Conservation (phyloP, 768 basidiomycete genomes). For the Tephrocybe sp. region DNA sequence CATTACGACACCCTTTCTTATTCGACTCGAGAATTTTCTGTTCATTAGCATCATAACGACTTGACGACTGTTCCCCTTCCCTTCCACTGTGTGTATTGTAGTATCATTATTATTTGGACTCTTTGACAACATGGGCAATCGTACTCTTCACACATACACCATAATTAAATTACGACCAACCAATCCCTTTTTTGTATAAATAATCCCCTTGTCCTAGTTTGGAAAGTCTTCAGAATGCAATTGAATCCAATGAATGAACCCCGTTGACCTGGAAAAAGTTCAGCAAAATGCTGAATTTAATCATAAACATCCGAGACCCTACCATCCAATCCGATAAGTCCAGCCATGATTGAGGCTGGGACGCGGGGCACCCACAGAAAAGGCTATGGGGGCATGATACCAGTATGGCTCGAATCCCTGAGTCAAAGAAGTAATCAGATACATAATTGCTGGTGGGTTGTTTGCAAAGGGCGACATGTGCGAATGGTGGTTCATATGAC, state of each 20-base stretch:
- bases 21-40: too few relatives aligned
- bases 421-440: slow-evolving; percentile 37
- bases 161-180: too few relatives aligned
- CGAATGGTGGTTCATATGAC: not conserved
- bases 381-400: slow-evolving; percentile 24
- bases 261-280: slow-evolving; percentile 10
- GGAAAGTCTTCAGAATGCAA: slow-evolving; percentile 19
- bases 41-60: too few relatives aligned
- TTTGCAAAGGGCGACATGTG: slow-evolving; percentile 19
- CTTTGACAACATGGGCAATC: too few relatives aligned
- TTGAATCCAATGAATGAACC: slow-evolving; percentile 18
- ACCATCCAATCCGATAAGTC: slow-evolving; percentile 23
- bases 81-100: too few relatives aligned
- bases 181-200: not conserved
- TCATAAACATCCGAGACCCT: not conserved
- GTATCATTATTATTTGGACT: too few relatives aligned
- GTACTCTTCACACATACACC: too few relatives aligned
- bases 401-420: slow-evolving; percentile 34
- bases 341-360: slow-evolving; percentile 17
- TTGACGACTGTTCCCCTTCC: too few relatives aligned
- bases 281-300: too few relatives aligned
- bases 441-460: slow-evolving; percentile 34
- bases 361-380: slow-evolving; percentile 3
- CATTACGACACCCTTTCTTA: too few relatives aligned
- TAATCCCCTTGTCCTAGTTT: not conserved